phyloP scores from a whole-genome alignment of 768 basidiomycete species.

The Lactarius indigo region DNA sequence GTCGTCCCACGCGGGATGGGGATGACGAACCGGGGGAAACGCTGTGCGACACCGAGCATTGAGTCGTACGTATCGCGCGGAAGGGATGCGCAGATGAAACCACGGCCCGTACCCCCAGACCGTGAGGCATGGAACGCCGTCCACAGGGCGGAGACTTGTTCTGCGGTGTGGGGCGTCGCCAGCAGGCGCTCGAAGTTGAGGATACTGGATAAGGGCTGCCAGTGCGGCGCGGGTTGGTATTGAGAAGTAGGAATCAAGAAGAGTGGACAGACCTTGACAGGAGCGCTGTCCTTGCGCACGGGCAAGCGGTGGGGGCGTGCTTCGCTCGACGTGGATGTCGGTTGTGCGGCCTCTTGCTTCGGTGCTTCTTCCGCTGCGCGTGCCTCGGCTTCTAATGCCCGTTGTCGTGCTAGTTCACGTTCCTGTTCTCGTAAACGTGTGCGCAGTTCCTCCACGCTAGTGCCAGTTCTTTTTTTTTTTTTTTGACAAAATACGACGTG shows the following conservation, averaged over 20 bases:
- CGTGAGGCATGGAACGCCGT: slow-evolving; percentile 82
- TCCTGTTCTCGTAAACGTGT: slow-evolving; percentile 14
- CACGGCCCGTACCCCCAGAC: slow-evolving; percentile 75
- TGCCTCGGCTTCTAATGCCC: slow-evolving; percentile 24
- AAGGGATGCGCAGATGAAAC: slow-evolving; percentile 80
- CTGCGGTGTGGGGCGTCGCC: slow-evolving; percentile 61
- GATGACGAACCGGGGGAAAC: slow-evolving; percentile 77
- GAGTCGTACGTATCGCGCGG: slow-evolving; percentile 67
- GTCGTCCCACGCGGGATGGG: slow-evolving; percentile 62
- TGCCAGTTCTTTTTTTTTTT: slow-evolving; percentile 13
- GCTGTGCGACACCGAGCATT: slow-evolving; percentile 59
- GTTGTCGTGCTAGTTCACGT: slow-evolving; percentile 10
- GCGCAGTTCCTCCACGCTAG: slow-evolving; percentile 17
- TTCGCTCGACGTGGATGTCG: slow-evolving; percentile 19
- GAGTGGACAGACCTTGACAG: slow-evolving; percentile 50
- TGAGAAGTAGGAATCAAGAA: not conserved
- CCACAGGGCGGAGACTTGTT: slow-evolving; percentile 83
- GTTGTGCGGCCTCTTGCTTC: not conserved
- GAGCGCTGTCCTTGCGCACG: slow-evolving; percentile 59
- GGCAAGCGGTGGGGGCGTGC: slow-evolving; percentile 16
- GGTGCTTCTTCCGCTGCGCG: slow-evolving; percentile 10
- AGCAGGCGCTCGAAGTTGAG: slow-evolving; percentile 73
- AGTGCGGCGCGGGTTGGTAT: slow-evolving; percentile 8
- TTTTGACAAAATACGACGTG: not conserved
- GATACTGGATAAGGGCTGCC: slow-evolving; percentile 75